phyloP scores from a whole-genome alignment of 2,329 filamentous ascomycete genomes.

The Xylaria sp. region DNA sequence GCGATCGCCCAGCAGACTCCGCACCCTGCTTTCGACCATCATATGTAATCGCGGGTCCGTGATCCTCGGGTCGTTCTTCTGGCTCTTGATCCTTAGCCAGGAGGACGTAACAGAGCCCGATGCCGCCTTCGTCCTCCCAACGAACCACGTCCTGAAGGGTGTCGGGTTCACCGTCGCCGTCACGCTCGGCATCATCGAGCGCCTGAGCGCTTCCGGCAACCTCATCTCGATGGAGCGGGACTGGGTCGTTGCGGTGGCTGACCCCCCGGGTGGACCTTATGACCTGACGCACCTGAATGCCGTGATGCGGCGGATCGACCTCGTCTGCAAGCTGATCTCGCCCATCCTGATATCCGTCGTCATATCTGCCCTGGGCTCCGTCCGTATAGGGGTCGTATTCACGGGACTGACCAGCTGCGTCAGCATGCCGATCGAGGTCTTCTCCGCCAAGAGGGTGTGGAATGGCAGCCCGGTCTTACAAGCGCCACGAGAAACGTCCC shows the following conservation, averaged over 20 bases:
- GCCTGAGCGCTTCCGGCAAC: conserved; percentile 46
- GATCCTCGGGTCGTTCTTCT: conserved; percentile 43
- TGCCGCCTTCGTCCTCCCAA: conserved; percentile 23
- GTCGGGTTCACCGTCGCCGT: conserved; percentile 41
- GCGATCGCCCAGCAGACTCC: conserved; percentile 41
- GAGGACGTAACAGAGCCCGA: conserved; percentile 26
- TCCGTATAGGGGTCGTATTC: conserved; percentile 47
- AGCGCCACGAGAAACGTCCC: conserved; percentile 32
- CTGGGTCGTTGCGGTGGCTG: conserved; percentile 45
- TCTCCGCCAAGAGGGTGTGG: conserved; percentile 46
- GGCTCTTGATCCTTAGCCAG: conserved; percentile 41
- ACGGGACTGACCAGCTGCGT: conserved; percentile 48
- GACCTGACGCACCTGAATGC: conserved; percentile 52
- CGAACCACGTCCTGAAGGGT: conserved; percentile 34
- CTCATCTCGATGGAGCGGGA: conserved; percentile 51
- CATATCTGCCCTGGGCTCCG: conserved; percentile 46
- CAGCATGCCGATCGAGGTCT: conserved; percentile 44
- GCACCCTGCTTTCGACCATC: conserved; percentile 46
- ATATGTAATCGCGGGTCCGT: conserved; percentile 45
- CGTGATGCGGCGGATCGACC: conserved; percentile 59
- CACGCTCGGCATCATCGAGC: conserved; percentile 44
- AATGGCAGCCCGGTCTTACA: conserved; percentile 36
- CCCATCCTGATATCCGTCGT: conserved; percentile 55
- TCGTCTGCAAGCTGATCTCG: conserved; percentile 58
- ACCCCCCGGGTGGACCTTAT: conserved; percentile 37